Percentiles rank a stretch among this genome's conserved stretches.
Evolutionary conservation across 2,329 filamentous ascomycete genomes (phyloP).

Genomic region (Apiospora phragmitis): DNA sequence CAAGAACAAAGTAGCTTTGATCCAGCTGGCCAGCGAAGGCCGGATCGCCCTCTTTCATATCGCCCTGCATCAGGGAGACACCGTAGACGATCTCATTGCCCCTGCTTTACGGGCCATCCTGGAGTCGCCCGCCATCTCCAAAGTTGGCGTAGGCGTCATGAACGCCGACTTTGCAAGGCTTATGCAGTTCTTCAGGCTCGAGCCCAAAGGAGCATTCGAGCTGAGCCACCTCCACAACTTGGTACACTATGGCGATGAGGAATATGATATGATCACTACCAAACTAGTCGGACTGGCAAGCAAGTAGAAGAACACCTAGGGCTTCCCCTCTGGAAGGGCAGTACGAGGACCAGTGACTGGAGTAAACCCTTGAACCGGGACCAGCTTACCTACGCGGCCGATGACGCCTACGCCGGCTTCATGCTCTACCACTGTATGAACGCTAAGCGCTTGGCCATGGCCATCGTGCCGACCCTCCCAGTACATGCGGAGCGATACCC

Average conservation of each 20-base stretch:
- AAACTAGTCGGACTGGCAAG: constrained; percentile 16
- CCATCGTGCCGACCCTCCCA: constrained; percentile 21
- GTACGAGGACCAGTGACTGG: constrained; percentile 23
- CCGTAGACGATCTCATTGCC: constrained; percentile 25
- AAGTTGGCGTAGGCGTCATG: constrained; percentile 24
- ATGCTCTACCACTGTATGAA: constrained; percentile 31
- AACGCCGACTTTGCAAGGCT: constrained; percentile 24
- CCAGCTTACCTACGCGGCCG: constrained; percentile 24
- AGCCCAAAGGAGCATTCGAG: constrained; percentile 25
- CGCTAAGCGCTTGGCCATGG: constrained; percentile 23
- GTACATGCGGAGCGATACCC: constrained; percentile 18
- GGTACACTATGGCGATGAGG: constrained; percentile 13
- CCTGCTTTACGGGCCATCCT: constrained; percentile 26
- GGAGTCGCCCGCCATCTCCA: constrained; percentile 24
- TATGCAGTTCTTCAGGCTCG: constrained; percentile 18
- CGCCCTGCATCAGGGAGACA: constrained; percentile 23
- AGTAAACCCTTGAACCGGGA: constrained; percentile 16
- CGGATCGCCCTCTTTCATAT: constrained; percentile 29
- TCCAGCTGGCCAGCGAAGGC: constrained; percentile 27
- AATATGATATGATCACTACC: constrained; percentile 18
- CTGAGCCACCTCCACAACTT: constrained; percentile 26
- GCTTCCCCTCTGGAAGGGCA: constrained; percentile 24
- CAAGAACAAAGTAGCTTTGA: constrained; percentile 25
- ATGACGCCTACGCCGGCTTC: constrained; percentile 27
- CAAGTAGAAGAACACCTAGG: constrained; percentile 25